These are phyloP conservation scores for Phlebiopsis flavidoalba DNA, from an alignment of 768 basidiomycete genomes.

Conservation along the genomic window DNA sequence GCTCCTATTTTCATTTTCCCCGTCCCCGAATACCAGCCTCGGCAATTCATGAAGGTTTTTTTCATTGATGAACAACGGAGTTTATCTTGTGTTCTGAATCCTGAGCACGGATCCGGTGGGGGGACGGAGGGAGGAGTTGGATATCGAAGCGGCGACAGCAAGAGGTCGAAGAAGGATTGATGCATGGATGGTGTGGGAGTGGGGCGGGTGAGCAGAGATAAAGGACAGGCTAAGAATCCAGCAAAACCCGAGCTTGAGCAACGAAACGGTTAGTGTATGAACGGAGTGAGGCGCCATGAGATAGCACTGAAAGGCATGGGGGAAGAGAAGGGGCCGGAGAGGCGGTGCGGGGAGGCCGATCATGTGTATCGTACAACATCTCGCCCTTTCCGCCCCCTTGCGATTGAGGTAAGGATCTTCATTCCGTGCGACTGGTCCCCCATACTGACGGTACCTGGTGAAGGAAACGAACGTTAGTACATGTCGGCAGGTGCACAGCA, in stretches of 20 bases:
- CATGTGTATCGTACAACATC: slow-evolving; percentile 27
- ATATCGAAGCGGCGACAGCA: not conserved
- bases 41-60: not conserved
- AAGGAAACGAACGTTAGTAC: not conserved
- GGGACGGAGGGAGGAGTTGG: not conserved
- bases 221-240: not conserved
- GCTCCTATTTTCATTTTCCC: not conserved
- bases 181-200: no score
- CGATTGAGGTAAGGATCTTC: slow-evolving; percentile 93
- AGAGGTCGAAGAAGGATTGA: not conserved
- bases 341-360: slow-evolving; percentile 5
- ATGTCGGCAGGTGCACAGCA: slow-evolving; percentile 2
- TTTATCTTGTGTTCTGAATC: not conserved
- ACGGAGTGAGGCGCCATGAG: not conserved
- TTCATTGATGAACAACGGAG: not conserved
- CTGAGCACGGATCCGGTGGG: not conserved
- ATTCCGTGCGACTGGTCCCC: slow-evolving; percentile 83
- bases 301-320: not conserved
- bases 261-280: slow-evolving; percentile 1
- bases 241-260: not conserved
- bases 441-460: slow-evolving; percentile 86
- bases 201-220: not conserved
- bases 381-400: slow-evolving; percentile 35
- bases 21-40: not conserved
- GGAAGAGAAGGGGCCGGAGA: not conserved